phyloP scores from a whole-genome alignment of 2,329 filamentous ascomycete species.

The Ophiostoma ips region DNA sequence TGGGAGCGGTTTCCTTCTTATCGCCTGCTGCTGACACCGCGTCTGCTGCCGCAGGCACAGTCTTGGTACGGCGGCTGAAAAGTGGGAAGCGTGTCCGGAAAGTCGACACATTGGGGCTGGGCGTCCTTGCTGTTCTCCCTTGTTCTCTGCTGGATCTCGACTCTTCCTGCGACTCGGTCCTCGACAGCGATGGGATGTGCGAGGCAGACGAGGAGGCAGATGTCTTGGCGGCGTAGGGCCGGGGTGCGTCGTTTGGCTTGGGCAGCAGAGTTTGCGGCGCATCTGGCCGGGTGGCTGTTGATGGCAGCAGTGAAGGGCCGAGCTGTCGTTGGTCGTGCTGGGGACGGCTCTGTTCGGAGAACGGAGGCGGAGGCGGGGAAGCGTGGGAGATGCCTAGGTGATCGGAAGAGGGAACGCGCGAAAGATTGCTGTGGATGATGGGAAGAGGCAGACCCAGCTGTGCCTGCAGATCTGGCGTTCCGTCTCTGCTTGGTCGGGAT shows the following conservation, averaged over 20 bases:
- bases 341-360: constrained; percentile 6
- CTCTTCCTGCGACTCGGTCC: constrained; percentile 7
- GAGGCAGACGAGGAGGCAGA: not conserved
- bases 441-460: constrained; percentile 38
- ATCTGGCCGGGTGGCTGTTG: not conserved
- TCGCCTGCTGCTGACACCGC: constrained; percentile 30
- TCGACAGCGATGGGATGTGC: constrained; percentile 10
- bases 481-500: constrained; percentile 52
- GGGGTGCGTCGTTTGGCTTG: not conserved
- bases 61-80: constrained; percentile 61
- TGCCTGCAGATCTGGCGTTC: constrained; percentile 42
- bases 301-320: not conserved
- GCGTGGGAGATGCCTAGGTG: constrained; percentile 27
- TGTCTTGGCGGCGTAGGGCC: not conserved
- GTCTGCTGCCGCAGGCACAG: constrained; percentile 33
- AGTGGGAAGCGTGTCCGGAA: constrained; percentile 59
- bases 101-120: constrained; percentile 42
- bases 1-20: constrained; percentile 40
- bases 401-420: constrained; percentile 33
- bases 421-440: constrained; percentile 49
- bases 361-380: constrained; percentile 13
- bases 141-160: not conserved
- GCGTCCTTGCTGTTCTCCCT: constrained; percentile 25
- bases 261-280: not conserved
- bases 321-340: not conserved